Base-by-base conservation (phyloP, 2,329 filamentous ascomycete species). In the Colletotrichum spinosum region DNA sequence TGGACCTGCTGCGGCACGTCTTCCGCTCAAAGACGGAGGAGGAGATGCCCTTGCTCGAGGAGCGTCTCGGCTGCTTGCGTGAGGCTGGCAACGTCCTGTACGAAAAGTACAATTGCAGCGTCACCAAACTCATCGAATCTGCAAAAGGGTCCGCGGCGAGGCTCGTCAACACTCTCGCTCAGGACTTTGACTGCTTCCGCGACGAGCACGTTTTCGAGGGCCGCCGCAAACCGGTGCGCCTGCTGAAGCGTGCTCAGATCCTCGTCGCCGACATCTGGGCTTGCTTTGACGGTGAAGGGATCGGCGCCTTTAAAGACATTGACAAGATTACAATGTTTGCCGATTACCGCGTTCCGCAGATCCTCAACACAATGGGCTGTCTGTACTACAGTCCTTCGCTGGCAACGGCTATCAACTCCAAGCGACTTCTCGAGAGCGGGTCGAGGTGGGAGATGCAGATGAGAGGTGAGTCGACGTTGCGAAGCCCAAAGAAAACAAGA, bases 301-400 rank as follows among this genome's bases (percentile, higher is more conserved):
- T 90, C 72, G 97, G 96, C 38, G 82, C 86, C 35, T 99, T 99
- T 77, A 75, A 88, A 62, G 96, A 99, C 75, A 97, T 99, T 71
- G 91, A 96, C 79, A 93, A 94, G 76, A 91, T 99, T 72, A 99
- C 96, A 67, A 98, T 98, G 90, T 99, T 99, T 81, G 94, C 96
- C 74, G 96, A 99, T 80, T 99, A 99, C 75, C 91, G 96, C 48
- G 91, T 99, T 58, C 97, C 97, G 12, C 96, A 99, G 79, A 96
- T 97, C 71, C 86, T 99, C 39, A 89, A 94, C 72, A 88, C 89
- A 9, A 83, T 98, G 49, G 92, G 92, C 15, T 95, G 94, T 63
- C 80, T 99, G 54, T 88, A 87, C 72, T 97, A 96, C 78, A 94
- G 92, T 69, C 96, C 96, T 0, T 85, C 89, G 1, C 81, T 99